Conservation (phyloP, 2,329 filamentous ascomycete genomes). For the Alternaria sp. region DNA sequence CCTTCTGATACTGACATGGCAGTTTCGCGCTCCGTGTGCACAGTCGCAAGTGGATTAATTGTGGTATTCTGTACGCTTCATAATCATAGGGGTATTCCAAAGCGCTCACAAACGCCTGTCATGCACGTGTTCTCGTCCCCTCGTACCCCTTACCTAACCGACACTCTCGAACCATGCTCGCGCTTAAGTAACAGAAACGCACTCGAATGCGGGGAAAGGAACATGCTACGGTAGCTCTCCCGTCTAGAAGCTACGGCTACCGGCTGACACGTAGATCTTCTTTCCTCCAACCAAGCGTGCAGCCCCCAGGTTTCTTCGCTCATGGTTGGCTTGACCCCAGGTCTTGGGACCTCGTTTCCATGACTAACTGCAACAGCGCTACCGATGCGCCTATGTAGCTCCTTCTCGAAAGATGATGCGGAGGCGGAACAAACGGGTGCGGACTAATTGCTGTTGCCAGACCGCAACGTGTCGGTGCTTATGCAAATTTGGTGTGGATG, state of each 20-base stretch:
- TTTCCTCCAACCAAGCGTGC: constrained; percentile 28
- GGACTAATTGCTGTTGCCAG: constrained; percentile 34
- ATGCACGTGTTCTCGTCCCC: constrained; percentile 33
- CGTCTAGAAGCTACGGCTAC: constrained; percentile 27
- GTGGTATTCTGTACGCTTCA: constrained; percentile 31
- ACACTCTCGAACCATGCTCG: constrained; percentile 14
- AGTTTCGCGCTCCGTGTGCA: constrained; percentile 1
- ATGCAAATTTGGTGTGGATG: constrained; percentile 97
- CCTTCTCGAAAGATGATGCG: constrained; percentile 35
- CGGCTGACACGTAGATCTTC: constrained; percentile 39
- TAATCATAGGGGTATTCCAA: constrained; percentile 47
- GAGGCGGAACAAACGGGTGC: constrained; percentile 43
- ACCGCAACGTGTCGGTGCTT: constrained; percentile 40
- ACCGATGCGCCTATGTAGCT: constrained; percentile 31
- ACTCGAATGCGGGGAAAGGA: constrained; percentile 48
- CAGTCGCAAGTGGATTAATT: constrained; percentile 13
- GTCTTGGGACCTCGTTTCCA: constrained; percentile 38
- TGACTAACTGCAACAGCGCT: constrained; percentile 45
- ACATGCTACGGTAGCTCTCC: constrained; percentile 44
- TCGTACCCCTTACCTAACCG: constrained; percentile 30
- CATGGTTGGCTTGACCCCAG: constrained; percentile 34
- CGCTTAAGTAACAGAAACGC: constrained; percentile 49
- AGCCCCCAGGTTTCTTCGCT: constrained; percentile 27
- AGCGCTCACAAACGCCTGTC: constrained; percentile 46
- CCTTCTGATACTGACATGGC: background rate